Evolutionary conservation across 1,284 basidiomycete genomes (phyloP), one percentile per base, ranked within the genome.

Genomic region (Violaceomyces palustris): DNA sequence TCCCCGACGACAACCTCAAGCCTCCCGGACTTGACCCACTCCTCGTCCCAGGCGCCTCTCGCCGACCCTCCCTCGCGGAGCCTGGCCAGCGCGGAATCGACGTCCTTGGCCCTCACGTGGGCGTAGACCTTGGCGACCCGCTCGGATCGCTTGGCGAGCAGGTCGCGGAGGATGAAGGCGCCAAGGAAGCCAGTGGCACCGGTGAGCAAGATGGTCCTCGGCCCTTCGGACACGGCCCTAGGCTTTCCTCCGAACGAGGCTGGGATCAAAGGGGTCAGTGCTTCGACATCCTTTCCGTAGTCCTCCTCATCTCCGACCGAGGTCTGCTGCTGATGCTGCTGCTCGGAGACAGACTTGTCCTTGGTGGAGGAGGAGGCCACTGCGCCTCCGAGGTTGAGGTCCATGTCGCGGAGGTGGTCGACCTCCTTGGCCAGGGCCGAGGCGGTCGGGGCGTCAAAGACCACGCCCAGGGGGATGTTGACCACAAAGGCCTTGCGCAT

Each of bases 141-240:
- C 3, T 78, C 77, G 21, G 75, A 61, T 24, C 82, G 79, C 35
- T 66, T 59, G 11, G 78, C 75, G 1, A 99, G 79, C 31, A 99
- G 77, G 72, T 96, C 87, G 33, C 80, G 79, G 32, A 98, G 78
- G 50, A 97, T 82, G 74, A 96, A 97, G 3, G 89, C 91, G 17
- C 94, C 94, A 10, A 99, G 79, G 79, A 93, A 99, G 5, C 94
- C 94, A 14, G 94, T 97, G 1, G 88, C 93, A 22, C 94, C 94
- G 9, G 94, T 98, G 32, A 99, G 81, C 78, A 98, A 92, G 14
- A 97, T 81, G 0, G 87, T 89, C 32, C 90, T 61, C 6, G 45
- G 42, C 1, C 39, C 53, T 12, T 50, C 50, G 17, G 25, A 24
- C 5, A 48, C 47, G 12, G 29, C 41, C 15, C 33, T 33, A 8